Conservation (phyloP, 2,329 filamentous ascomycete genomes). For the Talaromyces sp. region DNA sequence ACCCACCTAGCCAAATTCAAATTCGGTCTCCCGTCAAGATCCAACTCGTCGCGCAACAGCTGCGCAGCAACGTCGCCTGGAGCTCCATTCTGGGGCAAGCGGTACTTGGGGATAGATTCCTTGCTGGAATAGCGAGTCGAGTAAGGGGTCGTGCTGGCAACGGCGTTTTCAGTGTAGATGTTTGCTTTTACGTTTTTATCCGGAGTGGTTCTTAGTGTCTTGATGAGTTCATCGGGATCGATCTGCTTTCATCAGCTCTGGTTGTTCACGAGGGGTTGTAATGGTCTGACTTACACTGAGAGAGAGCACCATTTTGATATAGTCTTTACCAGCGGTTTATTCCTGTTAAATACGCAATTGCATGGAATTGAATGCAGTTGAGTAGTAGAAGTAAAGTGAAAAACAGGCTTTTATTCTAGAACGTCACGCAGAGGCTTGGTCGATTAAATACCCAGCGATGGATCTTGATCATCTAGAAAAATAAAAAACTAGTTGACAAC, state of each 20-base stretch:
- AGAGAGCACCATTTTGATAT: conserved; percentile 2
- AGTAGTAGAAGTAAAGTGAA: neutral
- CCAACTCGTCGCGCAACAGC: conserved; percentile 59
- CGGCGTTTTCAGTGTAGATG: conserved; percentile 22
- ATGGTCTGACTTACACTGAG: conserved; percentile 1
- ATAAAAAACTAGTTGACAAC: neutral
- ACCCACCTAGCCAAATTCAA: conserved; percentile 58
- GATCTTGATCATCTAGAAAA: neutral
- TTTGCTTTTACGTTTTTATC: conserved; percentile 22
- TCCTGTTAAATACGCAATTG: neutral
- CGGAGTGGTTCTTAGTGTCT: conserved; percentile 19
- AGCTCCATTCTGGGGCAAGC: conserved; percentile 26
- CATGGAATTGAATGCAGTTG: neutral
- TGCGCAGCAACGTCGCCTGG: conserved; percentile 57
- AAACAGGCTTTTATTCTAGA: neutral
- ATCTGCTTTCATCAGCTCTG: conserved; percentile 14
- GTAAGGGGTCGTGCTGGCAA: conserved; percentile 26
- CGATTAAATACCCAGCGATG: neutral
- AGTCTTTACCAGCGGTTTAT: neutral
- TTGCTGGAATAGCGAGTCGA: conserved; percentile 28
- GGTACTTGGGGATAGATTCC: conserved; percentile 30
- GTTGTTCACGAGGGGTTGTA: neutral
- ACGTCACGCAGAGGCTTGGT: neutral
- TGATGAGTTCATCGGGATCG: conserved; percentile 24
- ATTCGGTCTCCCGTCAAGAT: conserved; percentile 63